phyloP scores from a whole-genome alignment of 345 rosid species.

The Barbarea vulgaris region DNA sequence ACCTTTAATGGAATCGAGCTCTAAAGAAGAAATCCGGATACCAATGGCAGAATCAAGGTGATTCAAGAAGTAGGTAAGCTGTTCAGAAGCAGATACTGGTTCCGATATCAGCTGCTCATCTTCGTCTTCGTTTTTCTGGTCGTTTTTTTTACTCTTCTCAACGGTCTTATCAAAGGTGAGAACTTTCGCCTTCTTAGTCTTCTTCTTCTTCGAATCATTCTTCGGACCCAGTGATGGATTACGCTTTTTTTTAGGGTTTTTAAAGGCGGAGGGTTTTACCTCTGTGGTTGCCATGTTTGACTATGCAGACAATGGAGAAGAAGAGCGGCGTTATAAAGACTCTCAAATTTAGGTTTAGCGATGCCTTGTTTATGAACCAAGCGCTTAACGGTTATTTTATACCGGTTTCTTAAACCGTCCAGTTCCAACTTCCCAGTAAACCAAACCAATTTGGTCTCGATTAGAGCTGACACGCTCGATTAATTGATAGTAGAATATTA shows the following conservation, averaged over 20 bases:
- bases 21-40: conserved; percentile 63
- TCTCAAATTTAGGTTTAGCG: conserved; percentile 23
- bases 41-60: conserved; percentile 63
- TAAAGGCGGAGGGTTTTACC: conserved; percentile 25
- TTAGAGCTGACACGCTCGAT: no score
- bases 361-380: not conserved
- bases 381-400: not conserved
- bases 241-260: conserved; percentile 21
- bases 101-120: not conserved
- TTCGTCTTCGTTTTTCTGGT: conserved; percentile 6
- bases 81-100: conserved; percentile 48
- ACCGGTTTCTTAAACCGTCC: conserved; percentile 8
- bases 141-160: conserved; percentile 14
- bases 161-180: conserved; percentile 8
- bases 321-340: conserved; percentile 39
- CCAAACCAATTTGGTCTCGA: not conserved
- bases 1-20: conserved; percentile 73
- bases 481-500: not conserved
- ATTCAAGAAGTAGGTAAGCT: conserved; percentile 54
- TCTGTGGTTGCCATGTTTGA: conserved; percentile 22
- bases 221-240: conserved; percentile 36
- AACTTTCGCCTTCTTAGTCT: conserved; percentile 26
- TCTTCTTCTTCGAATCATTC: conserved; percentile 33
- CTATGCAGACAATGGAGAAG: not conserved
- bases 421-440: not conserved